Base-by-base conservation (phyloP, 352 stramenopile genomes). In the Pythium chondricola region DNA sequence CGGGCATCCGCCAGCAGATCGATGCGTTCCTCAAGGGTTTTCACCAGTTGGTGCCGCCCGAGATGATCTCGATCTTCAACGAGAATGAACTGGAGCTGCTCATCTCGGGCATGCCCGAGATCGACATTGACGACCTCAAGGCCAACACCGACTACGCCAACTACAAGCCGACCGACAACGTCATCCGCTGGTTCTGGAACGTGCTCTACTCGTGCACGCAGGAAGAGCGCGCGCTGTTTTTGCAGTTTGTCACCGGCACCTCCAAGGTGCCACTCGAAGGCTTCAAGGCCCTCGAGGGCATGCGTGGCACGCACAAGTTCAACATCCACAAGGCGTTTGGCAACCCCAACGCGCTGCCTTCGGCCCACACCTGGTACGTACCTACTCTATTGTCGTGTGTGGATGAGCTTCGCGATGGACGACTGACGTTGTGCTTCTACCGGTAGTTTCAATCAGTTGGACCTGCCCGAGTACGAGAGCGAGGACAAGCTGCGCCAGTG, bases 291-390 rank as follows among this genome's bases (percentile, higher is more conserved):
- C 78, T 99, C 1, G 95, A 98, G 62, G 97, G 97, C 46, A 99
- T 99, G 96, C 88, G 96, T 21, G 97, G 97, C 22, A 95, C 96
- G 30, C 94, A 98, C 66, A 98, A 98, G 64, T 99, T 99, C 67
- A 98, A 96, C 63, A 98, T 99, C 61, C 95, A 98, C 77, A 98
- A 98, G 69, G 89, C 91, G 4, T 97, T 96, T 60, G 95, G 89
- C 35, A 88, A 92, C 60, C 76, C 69, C 50, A 90, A 78, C 22
- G 74, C 81, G 24, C 57, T 97, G 37, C 88, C 88, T 11, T 92
- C 83, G 14, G 95, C 97, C 14, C 97, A 99, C 74, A 99, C 97
- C 27, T 99, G 97, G 83, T 93, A 65, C 56, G 76, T 74, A 10
- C 2, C 44, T 32, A 17, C 22, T 35, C 21, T 4, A 24, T 49